These are phyloP conservation scores for Agaricus subrufescens DNA, from an alignment of 768 basidiomycete genomes.

Conservation along the genomic window DNA sequence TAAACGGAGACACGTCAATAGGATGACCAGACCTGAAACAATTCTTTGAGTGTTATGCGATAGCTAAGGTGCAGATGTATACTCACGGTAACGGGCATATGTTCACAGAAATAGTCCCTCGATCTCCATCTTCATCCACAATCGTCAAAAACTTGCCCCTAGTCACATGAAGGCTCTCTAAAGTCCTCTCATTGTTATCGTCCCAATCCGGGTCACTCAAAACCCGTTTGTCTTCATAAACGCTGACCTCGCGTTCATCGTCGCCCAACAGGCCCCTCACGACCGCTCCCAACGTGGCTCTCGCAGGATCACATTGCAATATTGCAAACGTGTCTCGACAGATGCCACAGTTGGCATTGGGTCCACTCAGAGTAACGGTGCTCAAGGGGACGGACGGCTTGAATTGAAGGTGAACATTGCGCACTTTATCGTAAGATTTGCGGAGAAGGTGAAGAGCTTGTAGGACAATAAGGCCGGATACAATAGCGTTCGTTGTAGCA, in stretches of 20 bases:
- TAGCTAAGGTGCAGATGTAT: slow-evolving; percentile 14
- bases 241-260: slow-evolving; percentile 61
- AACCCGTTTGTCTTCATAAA: slow-evolving; percentile 83
- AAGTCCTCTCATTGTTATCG: slow-evolving; percentile 76
- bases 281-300: slow-evolving; percentile 67
- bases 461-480: slow-evolving; percentile 91
- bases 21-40: slow-evolving; percentile 51
- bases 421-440: slow-evolving; percentile 52
- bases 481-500: slow-evolving; percentile 97
- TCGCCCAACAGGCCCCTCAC: slow-evolving; percentile 63
- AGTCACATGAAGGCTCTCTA: slow-evolving; percentile 76
- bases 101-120: slow-evolving; percentile 66
- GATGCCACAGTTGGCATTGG: slow-evolving; percentile 77
- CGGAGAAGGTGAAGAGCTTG: slow-evolving; percentile 85
- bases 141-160: slow-evolving; percentile 86
- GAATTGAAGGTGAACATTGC: slow-evolving; percentile 76
- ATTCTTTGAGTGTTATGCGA: neutral
- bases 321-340: slow-evolving; percentile 83
- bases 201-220: slow-evolving; percentile 93
- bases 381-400: slow-evolving; percentile 78
- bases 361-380: slow-evolving; percentile 56
- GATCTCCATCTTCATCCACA: slow-evolving; percentile 81
- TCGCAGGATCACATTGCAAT: slow-evolving; percentile 67
- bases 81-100: slow-evolving; percentile 71
- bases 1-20: slow-evolving; percentile 43